Conservation (phyloP, 192 early-diverging fungal genomes). For the Kickxella alabastrina region DNA sequence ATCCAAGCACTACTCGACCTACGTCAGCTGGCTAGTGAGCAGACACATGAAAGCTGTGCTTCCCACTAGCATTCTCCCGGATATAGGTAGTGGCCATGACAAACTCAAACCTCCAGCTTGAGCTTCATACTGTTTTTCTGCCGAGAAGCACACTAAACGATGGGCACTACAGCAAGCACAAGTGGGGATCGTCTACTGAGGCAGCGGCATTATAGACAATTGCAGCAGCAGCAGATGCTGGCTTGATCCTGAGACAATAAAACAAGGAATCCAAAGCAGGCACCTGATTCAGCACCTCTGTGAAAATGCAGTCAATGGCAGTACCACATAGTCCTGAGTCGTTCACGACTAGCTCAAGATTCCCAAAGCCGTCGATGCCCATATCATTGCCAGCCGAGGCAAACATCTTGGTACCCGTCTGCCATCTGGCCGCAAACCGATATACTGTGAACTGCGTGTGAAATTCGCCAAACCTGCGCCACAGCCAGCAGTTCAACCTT, state of each 20-base stretch:
- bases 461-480: too few relatives aligned
- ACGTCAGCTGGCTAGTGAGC: constrained; percentile 29
- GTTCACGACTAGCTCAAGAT: too few relatives aligned
- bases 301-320: too few relatives aligned
- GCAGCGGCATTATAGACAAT: too few relatives aligned
- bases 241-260: too few relatives aligned
- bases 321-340: background rate
- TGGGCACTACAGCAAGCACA: constrained; percentile 30
- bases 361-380: too few relatives aligned
- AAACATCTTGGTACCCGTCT: background rate
- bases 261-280: too few relatives aligned
- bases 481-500: too few relatives aligned
- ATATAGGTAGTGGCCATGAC: constrained; percentile 29
- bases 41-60: constrained; percentile 38
- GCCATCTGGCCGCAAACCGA: background rate
- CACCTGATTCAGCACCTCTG: too few relatives aligned
- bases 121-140: constrained; percentile 39
- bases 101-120: constrained; percentile 42
- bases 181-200: too few relatives aligned
- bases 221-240: too few relatives aligned
- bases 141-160: constrained; percentile 25
- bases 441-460: background rate
- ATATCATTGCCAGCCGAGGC: too few relatives aligned
- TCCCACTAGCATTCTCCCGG: constrained; percentile 33
- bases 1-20: constrained; percentile 46